These are phyloP conservation scores for Nicotiana tomentosiformis DNA, from an alignment of 257 asterid species.

Conservation along the genomic window DNA sequence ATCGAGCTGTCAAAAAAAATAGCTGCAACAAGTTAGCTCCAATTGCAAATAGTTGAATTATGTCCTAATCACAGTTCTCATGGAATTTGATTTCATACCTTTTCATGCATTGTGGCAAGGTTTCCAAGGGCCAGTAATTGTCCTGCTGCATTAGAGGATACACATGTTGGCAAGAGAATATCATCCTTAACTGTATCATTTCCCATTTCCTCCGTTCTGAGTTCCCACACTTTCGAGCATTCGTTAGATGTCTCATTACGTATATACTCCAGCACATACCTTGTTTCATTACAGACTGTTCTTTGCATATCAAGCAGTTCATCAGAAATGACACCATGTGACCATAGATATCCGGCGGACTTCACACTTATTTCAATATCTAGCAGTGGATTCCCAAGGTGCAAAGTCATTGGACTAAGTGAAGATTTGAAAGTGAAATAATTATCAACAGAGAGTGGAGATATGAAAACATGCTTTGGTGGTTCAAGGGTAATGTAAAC, in stretches of 20 bases:
- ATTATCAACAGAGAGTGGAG: background rate
- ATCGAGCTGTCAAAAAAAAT: background rate
- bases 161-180: slow-evolving; percentile 11
- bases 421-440: background rate
- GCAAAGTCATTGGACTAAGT: background rate
- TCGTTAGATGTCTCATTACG: background rate
- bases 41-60: background rate
- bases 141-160: background rate
- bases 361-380: slow-evolving; percentile 15
- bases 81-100: background rate
- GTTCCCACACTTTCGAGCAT: background rate
- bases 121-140: slow-evolving; percentile 1
- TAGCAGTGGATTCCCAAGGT: slow-evolving; percentile 25
- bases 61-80: background rate
- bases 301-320: slow-evolving; percentile 14
- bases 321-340: slow-evolving; percentile 24
- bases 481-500: background rate
- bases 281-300: slow-evolving; percentile 18
- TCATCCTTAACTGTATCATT: background rate
- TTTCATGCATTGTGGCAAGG: background rate
- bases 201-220: background rate
- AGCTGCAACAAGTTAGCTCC: background rate
- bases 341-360: slow-evolving; percentile 20
- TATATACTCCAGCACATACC: background rate
- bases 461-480: background rate